These are phyloP conservation scores for Leccinum imitatum DNA, from an alignment of 768 basidiomycete species.

Conservation along the genomic window DNA sequence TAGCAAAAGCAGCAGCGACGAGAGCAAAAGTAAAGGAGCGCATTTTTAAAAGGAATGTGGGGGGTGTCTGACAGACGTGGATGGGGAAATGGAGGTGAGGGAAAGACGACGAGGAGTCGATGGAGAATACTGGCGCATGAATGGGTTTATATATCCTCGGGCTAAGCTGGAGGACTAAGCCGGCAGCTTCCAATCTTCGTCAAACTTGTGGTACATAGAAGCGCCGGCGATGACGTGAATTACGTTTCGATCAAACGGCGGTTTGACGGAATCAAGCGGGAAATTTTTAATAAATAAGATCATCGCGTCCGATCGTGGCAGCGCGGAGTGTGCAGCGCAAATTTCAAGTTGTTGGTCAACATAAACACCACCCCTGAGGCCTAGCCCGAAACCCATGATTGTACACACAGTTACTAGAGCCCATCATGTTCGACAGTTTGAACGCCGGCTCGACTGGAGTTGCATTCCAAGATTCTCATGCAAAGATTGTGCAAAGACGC, in stretches of 20 bases:
- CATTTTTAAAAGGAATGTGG: conserved; percentile 39
- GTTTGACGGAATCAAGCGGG: not conserved
- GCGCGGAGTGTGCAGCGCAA: not conserved
- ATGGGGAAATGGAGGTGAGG: not conserved
- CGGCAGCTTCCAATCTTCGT: not conserved
- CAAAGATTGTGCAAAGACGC: too few relatives aligned
- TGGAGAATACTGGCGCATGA: conserved; percentile 1
- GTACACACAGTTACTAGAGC: not conserved
- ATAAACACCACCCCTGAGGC: not conserved
- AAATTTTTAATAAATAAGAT: too few relatives aligned
- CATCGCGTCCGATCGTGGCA: too few relatives aligned
- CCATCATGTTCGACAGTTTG: not conserved
- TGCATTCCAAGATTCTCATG: too few relatives aligned
- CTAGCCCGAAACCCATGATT: too few relatives aligned
- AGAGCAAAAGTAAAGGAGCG: conserved; percentile 32
- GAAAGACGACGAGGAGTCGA: conserved; percentile 23
- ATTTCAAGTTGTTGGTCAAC: not conserved
- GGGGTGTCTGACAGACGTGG: conserved; percentile 14
- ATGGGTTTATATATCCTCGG: not conserved
- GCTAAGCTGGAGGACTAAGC: too few relatives aligned
- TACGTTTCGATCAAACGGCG: too few relatives aligned
- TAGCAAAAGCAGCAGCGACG: conserved; percentile 30
- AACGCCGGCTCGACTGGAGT: not conserved
- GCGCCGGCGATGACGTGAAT: not conserved
- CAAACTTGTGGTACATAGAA: not conserved